Evolutionary conservation across 2,329 filamentous ascomycete genomes (phyloP).

Genomic region (Talaromyces sp.): DNA sequence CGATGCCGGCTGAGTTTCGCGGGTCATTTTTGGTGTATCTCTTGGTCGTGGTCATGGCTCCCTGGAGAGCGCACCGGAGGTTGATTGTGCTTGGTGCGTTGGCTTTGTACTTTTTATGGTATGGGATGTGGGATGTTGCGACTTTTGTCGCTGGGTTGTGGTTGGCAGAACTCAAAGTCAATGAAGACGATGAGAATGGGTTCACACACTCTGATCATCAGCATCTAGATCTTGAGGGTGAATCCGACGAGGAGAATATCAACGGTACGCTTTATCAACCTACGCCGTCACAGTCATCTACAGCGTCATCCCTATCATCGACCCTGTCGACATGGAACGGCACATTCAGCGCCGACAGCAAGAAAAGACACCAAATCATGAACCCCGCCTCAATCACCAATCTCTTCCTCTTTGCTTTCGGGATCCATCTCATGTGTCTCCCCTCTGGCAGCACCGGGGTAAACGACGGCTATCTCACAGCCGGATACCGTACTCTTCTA

Average conservation of each 20-base stretch:
- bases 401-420: slow-evolving; percentile 1
- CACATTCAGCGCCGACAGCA: neutral
- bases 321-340: neutral
- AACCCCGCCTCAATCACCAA: neutral
- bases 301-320: neutral
- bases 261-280: neutral
- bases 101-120: neutral
- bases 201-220: neutral
- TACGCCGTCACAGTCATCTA: neutral
- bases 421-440: slow-evolving; percentile 10
- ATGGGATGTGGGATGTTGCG: slow-evolving; percentile 10
- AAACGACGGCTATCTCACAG: slow-evolving; percentile 3
- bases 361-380: neutral
- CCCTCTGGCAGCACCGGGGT: neutral
- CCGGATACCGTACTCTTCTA: slow-evolving; percentile 3
- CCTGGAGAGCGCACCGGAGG: neutral
- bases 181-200: neutral
- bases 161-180: slow-evolving; percentile 8
- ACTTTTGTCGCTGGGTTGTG: slow-evolving; percentile 8
- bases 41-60: neutral
- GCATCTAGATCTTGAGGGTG: neutral
- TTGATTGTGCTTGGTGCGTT: neutral
- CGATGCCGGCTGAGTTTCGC: slow-evolving; percentile 24
- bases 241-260: neutral
- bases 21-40: slow-evolving; percentile 23